These are phyloP conservation scores for Evernia prunastri DNA, from an alignment of 495 filamentous ascomycete species.

Conservation along the genomic window DNA sequence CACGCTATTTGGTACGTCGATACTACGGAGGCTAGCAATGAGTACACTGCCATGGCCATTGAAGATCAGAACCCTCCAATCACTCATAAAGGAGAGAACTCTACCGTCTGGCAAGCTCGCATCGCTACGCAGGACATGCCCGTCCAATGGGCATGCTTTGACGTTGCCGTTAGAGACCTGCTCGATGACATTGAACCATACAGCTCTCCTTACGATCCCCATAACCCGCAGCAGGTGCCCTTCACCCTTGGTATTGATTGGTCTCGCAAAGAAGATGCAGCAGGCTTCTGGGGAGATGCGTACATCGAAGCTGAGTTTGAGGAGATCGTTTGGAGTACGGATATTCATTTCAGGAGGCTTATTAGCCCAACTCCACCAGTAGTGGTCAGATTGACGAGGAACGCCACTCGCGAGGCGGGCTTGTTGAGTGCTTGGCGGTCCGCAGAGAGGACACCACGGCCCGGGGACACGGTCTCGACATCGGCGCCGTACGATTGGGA, in stretches of 20 bases:
- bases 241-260: neutral
- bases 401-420: neutral
- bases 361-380: neutral
- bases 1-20: neutral
- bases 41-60: neutral
- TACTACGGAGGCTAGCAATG: neutral
- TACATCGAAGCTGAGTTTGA: neutral
- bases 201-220: neutral
- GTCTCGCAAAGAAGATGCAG: neutral
- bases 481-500: neutral
- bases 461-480: neutral
- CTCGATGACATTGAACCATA: neutral
- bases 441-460: neutral
- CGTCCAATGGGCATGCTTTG: neutral
- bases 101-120: neutral
- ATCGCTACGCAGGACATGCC: neutral
- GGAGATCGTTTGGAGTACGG: neutral
- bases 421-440: neutral
- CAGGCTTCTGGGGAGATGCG: neutral
- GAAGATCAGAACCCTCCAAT: neutral
- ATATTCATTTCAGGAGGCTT: neutral
- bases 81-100: neutral
- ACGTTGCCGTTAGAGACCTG: neutral
- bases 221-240: neutral
- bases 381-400: neutral